Conservation (phyloP, 1,139 yeast genomes). For the Magnusiomyces tetraspermus region DNA sequence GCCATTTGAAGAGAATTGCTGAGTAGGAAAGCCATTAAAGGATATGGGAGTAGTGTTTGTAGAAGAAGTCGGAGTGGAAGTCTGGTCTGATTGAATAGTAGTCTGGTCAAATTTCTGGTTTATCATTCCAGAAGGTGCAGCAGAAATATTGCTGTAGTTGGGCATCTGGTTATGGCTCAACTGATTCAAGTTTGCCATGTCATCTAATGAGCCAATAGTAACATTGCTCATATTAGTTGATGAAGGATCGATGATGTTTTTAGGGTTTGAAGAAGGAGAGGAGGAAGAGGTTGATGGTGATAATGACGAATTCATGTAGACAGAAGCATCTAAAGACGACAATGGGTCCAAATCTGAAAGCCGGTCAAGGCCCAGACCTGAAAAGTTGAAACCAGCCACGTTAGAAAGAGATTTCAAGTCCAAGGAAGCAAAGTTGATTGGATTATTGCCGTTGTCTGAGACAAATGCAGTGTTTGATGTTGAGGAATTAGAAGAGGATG, state of each 20-base stretch:
- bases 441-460: no score
- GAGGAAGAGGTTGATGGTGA: neutral
- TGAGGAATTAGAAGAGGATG: neutral
- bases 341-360: neutral
- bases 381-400: neutral
- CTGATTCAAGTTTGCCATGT: no score
- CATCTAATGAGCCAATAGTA: neutral
- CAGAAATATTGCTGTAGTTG: neutral
- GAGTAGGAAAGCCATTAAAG: neutral
- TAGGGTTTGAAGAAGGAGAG: neutral
- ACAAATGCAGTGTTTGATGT: no score
- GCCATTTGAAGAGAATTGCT: neutral
- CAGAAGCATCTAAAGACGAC: neutral
- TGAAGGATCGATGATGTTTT: neutral
- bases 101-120: neutral
- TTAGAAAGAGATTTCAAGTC: neutral
- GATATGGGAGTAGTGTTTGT: neutral
- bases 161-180: no score
- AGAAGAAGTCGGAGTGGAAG: neutral
- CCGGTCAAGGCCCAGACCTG: neutral
- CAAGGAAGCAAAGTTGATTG: neutral
- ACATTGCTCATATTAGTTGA: neutral
- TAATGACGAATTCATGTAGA: neutral
- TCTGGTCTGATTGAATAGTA: neutral
- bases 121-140: neutral